These are phyloP conservation scores for Calycina herbarum DNA, from an alignment of 2,329 filamentous ascomycete genomes.

Conservation along the genomic window DNA sequence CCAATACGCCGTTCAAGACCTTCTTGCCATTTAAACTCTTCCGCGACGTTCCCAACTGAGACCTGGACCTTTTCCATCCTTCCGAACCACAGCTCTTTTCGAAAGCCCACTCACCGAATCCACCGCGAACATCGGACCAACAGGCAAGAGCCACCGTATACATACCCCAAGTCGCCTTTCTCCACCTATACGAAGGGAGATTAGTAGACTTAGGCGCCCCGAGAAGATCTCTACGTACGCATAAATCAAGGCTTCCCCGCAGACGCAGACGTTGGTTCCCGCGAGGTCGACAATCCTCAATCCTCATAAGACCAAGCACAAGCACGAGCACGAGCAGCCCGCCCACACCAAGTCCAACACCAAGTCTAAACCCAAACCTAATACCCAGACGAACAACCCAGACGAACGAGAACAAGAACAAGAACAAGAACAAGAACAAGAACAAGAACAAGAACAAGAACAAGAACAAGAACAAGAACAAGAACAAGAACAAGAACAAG, in stretches of 20 bases:
- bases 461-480: not conserved
- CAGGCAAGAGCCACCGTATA: not conserved
- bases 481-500: not conserved
- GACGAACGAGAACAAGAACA: not conserved
- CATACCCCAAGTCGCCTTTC: not conserved
- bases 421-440: not conserved
- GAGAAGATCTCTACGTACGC: not conserved
- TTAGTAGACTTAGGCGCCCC: not conserved
- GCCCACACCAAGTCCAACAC: not conserved
- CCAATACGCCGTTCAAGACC: not conserved
- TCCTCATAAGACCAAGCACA: not conserved
- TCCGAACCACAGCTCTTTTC: not conserved
- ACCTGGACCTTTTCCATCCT: not conserved
- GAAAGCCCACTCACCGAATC: not conserved
- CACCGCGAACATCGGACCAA: not conserved
- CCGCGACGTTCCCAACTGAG: not conserved
- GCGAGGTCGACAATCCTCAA: not conserved
- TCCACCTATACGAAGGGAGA: too few relatives aligned
- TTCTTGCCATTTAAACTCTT: not conserved
- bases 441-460: not conserved
- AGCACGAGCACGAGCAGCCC: not conserved
- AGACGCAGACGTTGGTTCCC: not conserved
- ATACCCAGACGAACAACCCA: not conserved
- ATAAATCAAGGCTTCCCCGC: not conserved
- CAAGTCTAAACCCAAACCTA: not conserved